Base-by-base conservation (phyloP, 2,329 filamentous ascomycete species). In the Zelopaecilomyces penicillatus region DNA sequence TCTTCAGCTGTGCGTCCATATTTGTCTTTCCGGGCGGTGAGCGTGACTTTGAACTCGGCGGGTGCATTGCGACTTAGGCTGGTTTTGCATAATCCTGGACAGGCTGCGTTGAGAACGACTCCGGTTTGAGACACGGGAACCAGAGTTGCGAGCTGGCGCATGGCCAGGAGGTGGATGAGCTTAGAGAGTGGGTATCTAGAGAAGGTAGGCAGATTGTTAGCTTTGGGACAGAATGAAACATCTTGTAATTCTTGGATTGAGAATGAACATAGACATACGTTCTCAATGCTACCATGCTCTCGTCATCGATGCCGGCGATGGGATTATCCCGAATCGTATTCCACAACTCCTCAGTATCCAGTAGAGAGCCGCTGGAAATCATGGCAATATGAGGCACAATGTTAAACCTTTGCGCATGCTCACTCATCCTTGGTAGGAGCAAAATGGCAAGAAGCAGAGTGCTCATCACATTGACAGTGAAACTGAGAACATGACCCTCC, bases 391-490 rank as follows among this genome's bases (percentile, higher is more conserved):
- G 60, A 10, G 69, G 65, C 39, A 50, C 53, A 5, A 60, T 46
- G 10, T 65, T 65, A 42, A 57, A 55, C 43, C 50, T 53, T 4
- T 42, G 52, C 2, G 63, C 65, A 6, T 65, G 66, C 9, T 55
- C 55, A 19, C 62, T 60, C 51, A 76, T 49, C 27, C 56, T 51
- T 1, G 72, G 71, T 19, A 76, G 53, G 19, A 73, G 50, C 41
- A 67, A 48, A 8, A 75, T 36, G 0, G 65, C 64, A 43, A 75
- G 58, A 29, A 75, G 55, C 32, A 69, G 66, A 0, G 68, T 74
- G 3, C 63, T 63, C 32, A 76, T 57, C 12, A 74, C 66, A 51
- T 76, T 75, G 38, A 74, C 63, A 4, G 66, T 67, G 40, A 74
- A 53, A 29, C 59, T 66, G 10, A 52, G 52, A 54, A 75, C 71